Base-by-base conservation (phyloP, 2,329 filamentous ascomycete genomes). In the Cladosporium sp. region DNA sequence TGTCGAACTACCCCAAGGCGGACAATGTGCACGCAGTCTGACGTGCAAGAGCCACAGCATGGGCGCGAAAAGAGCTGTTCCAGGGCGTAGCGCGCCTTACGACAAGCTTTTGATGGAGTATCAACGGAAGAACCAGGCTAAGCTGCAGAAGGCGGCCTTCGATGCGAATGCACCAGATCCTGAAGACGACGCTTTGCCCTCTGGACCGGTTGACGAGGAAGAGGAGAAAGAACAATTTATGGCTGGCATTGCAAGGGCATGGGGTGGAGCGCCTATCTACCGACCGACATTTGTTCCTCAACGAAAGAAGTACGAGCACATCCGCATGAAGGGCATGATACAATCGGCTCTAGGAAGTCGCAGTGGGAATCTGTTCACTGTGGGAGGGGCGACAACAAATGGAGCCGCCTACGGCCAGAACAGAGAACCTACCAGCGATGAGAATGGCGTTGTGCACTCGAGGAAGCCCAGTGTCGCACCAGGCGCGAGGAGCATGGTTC, bases 41-140 rank as follows among this genome's bases (percentile, higher is more conserved):
- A 95, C 90, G 0, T 95, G 90, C 74, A 95, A 95, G 71, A 89
- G 85, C 56, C 90, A 95, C 60, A 85, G 81, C 22, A 95, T 95
- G 90, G 89, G 90, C n/a, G 88, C 89, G 8, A 95, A 95, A 69
- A 80, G 90, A 58, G 85, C 86, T 1, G 90, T 95, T 2, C 86
- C 88, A 3, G 90, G 90, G 1, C 79, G 90, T 56, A 93, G 87
- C 19, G 74, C 95, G 50, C 90, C 90, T 1, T 95, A 95, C 66
- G 90, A 95, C 69, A 92, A 95, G 83, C 75, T 95, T 34, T 77
- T 95, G 42, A 61, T 65, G 54, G 74, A 77, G 52, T 77, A 77
- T 56, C 75, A 77, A 85, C 96, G 97, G 79, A 97, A 96, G 77
- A 98, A 98, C 64, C 93, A 97, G 70, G 93, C 93, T 18, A 95